Evolutionary conservation across 2,329 filamentous ascomycete species (phyloP).

Genomic region (Ceratocystis variospora): DNA sequence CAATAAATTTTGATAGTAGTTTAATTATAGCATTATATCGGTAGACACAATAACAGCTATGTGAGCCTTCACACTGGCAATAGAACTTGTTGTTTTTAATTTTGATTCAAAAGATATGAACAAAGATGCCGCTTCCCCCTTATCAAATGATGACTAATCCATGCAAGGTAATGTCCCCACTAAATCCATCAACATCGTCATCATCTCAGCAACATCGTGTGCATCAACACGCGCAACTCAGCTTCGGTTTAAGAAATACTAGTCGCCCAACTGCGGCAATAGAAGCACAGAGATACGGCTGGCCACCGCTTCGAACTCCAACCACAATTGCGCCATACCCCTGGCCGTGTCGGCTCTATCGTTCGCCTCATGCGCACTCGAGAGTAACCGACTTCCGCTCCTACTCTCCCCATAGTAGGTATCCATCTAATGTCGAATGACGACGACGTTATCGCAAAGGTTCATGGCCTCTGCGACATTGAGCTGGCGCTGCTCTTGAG

Average conservation of each 20-base stretch:
- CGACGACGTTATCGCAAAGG: slow-evolving; percentile 48
- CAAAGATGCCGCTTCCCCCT: too few relatives aligned
- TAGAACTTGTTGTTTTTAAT: too few relatives aligned
- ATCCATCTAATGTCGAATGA: slow-evolving; percentile 43
- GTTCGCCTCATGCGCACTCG: background rate
- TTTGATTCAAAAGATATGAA: too few relatives aligned
- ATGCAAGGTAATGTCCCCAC: background rate
- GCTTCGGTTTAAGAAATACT: background rate
- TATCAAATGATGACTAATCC: background rate
- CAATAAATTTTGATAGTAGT: too few relatives aligned
- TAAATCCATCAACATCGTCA: slow-evolving; percentile 1
- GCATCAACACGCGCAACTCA: background rate
- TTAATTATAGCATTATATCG: too few relatives aligned
- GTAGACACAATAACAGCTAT: too few relatives aligned
- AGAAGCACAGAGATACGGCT: background rate
- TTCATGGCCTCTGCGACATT: slow-evolving; percentile 70
- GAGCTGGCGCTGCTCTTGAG: slow-evolving; percentile 77
- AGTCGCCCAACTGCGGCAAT: background rate
- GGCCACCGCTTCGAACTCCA: background rate
- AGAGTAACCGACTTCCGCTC: background rate
- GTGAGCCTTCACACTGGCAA: too few relatives aligned
- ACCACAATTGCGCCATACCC: background rate
- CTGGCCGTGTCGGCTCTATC: background rate
- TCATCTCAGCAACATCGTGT: background rate
- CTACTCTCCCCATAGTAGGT: slow-evolving; percentile 9